Evolutionary conservation across 2,329 filamentous ascomycete species (phyloP).

Genomic region (Fusarium torreyae): DNA sequence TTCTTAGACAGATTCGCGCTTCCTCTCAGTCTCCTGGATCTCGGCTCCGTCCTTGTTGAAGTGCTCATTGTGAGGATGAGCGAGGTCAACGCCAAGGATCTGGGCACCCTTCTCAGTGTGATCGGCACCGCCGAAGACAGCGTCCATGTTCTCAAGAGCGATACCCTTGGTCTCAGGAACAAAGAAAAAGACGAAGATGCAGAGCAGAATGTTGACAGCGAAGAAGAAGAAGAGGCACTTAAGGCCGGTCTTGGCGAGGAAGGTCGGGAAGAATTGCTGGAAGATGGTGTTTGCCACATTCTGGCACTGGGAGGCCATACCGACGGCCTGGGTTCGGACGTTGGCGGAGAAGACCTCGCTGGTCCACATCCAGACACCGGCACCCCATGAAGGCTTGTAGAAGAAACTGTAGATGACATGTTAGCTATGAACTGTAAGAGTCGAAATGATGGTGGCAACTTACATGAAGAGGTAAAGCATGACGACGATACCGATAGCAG

Average conservation of each 20-base stretch:
- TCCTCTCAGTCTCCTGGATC: constrained; percentile 43
- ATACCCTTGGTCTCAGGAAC: constrained; percentile 69
- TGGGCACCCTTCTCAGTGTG: constrained; percentile 50
- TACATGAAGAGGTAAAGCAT: constrained; percentile 74
- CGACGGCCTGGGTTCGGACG: constrained; percentile 78
- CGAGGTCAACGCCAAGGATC: constrained; percentile 44
- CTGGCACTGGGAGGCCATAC: constrained; percentile 74
- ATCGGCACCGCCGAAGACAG: constrained; percentile 65
- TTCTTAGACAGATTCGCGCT: constrained; percentile 41
- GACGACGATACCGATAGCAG: constrained; percentile 79
- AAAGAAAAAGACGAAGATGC: constrained; percentile 65
- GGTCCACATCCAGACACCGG: constrained; percentile 80
- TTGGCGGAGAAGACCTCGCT: constrained; percentile 80
- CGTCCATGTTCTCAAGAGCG: constrained; percentile 75
- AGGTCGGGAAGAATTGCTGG: constrained; percentile 79
- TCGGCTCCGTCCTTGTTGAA: constrained; percentile 47
- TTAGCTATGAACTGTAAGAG: not conserved
- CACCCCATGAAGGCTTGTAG: constrained; percentile 80
- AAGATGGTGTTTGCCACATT: constrained; percentile 78
- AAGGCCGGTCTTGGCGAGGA: constrained; percentile 70
- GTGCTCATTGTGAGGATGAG: constrained; percentile 29
- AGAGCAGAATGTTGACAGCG: constrained; percentile 61
- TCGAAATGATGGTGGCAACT: not conserved
- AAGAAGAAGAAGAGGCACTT: constrained; percentile 58
- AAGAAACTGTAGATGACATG: constrained; percentile 61